phyloP scores from a whole-genome alignment of 2,329 filamentous ascomycete species.

The Pyrenophora teres region DNA sequence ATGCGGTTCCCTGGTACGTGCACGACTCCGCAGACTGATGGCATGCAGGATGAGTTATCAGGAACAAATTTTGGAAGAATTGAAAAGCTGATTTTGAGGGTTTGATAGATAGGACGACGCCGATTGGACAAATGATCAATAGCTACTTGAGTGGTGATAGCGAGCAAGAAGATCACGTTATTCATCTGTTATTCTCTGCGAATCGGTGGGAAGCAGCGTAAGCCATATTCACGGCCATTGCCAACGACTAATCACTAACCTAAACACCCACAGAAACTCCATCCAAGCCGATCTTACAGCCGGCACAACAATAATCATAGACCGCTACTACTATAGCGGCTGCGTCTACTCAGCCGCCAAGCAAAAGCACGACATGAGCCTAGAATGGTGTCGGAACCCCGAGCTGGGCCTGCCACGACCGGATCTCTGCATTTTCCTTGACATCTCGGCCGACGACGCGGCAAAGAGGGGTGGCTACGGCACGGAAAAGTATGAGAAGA shows the following conservation, averaged over 20 bases:
- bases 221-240: background rate
- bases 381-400: slow-evolving; percentile 81
- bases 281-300: slow-evolving; percentile 54
- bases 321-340: slow-evolving; percentile 94
- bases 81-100: no score
- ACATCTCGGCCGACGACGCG: slow-evolving; percentile 75
- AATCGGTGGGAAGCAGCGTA: slow-evolving; percentile 79
- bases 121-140: slow-evolving; percentile 87
- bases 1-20: slow-evolving; percentile 68
- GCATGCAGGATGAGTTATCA: no score
- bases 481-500: slow-evolving; percentile 84
- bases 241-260: no score
- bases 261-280: background rate
- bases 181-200: slow-evolving; percentile 87
- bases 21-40: background rate
- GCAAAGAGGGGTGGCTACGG: slow-evolving; percentile 83
- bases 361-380: slow-evolving; percentile 67
- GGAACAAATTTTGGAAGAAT: background rate
- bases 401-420: slow-evolving; percentile 87
- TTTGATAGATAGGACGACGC: slow-evolving; percentile 72
- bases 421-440: slow-evolving; percentile 85
- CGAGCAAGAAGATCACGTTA: slow-evolving; percentile 82
- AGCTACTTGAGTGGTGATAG: slow-evolving; percentile 73
- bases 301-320: slow-evolving; percentile 79
- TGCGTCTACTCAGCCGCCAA: slow-evolving; percentile 94